These are phyloP conservation scores for Cladophialophora psammophila DNA, from an alignment of 2,329 filamentous ascomycete species.

Conservation along the genomic window DNA sequence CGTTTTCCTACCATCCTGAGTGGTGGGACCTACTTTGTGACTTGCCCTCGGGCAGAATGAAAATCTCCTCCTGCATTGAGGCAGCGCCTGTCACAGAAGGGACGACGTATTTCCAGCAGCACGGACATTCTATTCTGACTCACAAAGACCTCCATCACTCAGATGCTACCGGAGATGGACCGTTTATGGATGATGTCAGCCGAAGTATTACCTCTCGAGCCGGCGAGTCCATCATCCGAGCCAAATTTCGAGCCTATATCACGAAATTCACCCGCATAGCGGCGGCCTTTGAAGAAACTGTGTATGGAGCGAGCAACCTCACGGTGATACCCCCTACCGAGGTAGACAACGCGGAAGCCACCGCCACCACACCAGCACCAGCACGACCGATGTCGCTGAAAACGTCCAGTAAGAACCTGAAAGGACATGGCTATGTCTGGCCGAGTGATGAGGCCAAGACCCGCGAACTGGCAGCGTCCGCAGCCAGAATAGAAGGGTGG, in stretches of 20 bases:
- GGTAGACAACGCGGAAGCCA: conserved; percentile 57
- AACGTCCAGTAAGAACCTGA: conserved; percentile 51
- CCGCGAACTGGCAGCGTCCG: conserved; percentile 88
- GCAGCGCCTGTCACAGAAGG: conserved; percentile 82
- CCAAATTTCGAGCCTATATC: conserved; percentile 96
- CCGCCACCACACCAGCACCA: conserved; percentile 12
- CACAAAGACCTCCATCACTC: conserved; percentile 42
- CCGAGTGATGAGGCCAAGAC: conserved; percentile 79
- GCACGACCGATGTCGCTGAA: conserved; percentile 35
- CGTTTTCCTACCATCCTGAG: conserved; percentile 90
- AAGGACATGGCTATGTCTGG: conserved; percentile 96
- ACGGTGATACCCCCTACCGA: conserved; percentile 80
- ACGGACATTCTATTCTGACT: conserved; percentile 59
- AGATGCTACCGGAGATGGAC: conserved; percentile 83
- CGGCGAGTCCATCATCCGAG: conserved; percentile 86
- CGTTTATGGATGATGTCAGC: conserved; percentile 87
- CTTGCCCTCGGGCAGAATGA: conserved; percentile 87
- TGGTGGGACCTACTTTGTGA: conserved; percentile 99
- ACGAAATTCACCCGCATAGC: conserved; percentile 90
- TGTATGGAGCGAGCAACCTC: conserved; percentile 90
- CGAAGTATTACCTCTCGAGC: conserved; percentile 84
- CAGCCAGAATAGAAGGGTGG: conserved; percentile 95
- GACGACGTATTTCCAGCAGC: conserved; percentile 84
- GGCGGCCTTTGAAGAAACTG: conserved; percentile 91
- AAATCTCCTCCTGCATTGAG: conserved; percentile 90